Conservation (phyloP, 164 flowering plant genomes). For the Tetrastigma voinierianum region DNA sequence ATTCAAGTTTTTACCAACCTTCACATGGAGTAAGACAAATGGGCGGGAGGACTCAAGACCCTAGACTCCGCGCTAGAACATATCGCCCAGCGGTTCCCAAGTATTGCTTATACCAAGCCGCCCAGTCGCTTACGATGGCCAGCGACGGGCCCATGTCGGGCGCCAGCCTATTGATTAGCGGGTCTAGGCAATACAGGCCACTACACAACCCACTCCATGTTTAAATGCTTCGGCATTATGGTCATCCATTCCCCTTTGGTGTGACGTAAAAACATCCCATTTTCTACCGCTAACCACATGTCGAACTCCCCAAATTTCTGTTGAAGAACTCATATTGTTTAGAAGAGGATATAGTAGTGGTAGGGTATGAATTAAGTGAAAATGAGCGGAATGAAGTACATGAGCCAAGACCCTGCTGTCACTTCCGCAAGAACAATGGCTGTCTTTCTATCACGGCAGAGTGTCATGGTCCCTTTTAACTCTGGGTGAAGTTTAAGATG, state of each 20-base stretch:
- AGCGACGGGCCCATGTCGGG: no score
- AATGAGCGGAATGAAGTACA: conserved; percentile 24
- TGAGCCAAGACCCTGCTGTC: conserved; percentile 53
- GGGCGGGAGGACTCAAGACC: no score
- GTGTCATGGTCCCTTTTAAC: conserved; percentile 48
- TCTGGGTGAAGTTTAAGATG: conserved; percentile 76
- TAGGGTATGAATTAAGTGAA: conserved; percentile 10
- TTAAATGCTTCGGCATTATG: conserved; percentile 79
- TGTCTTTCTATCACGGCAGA: conserved; percentile 65
- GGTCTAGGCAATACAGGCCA: no score
- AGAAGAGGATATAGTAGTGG: neutral
- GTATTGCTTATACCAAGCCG: no score
- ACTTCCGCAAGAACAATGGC: conserved; percentile 82
- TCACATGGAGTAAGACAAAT: no score
- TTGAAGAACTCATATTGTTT: conserved; percentile 16
- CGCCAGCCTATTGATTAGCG: no score
- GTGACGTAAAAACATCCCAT: conserved; percentile 79
- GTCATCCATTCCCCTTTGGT: conserved; percentile 80
- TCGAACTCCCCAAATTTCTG: conserved; percentile 87
- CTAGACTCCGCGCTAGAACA: no score
- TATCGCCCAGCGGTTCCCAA: no score
- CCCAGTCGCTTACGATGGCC: no score
- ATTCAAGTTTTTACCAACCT: no score
- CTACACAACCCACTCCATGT: conserved; percentile 89
- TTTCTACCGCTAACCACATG: conserved; percentile 90